phyloP scores from a whole-genome alignment of 2,329 filamentous ascomycete species.

The Xylaria sp. region DNA sequence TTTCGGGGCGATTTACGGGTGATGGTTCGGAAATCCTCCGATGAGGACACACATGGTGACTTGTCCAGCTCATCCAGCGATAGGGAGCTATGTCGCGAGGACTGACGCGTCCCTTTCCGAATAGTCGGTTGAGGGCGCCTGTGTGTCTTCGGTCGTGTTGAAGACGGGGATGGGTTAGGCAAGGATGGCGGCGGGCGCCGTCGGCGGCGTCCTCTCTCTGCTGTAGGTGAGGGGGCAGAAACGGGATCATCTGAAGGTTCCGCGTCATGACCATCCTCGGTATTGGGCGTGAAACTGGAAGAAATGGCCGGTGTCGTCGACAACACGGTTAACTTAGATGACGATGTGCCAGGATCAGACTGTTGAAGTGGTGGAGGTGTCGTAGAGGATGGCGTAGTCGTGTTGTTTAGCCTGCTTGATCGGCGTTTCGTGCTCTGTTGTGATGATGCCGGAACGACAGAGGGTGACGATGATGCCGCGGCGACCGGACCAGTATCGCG shows the following conservation, averaged over 20 bases:
- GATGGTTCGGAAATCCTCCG: conserved; percentile 36
- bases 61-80: conserved; percentile 62
- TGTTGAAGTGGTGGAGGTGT: conserved; percentile 23
- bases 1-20: conserved; percentile 40
- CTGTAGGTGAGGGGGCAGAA: conserved; percentile 49
- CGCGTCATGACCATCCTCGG: conserved; percentile 36
- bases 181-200: conserved; percentile 40
- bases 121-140: conserved; percentile 42
- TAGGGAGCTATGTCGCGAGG: conserved; percentile 50
- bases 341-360: conserved; percentile 41
- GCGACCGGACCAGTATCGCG: conserved; percentile 16
- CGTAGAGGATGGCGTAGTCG: conserved; percentile 40
- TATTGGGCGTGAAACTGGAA: conserved; percentile 44
- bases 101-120: conserved; percentile 43
- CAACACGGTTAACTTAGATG: conserved; percentile 45
- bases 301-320: conserved; percentile 45
- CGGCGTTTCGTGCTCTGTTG: conserved; percentile 39
- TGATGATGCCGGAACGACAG: conserved; percentile 43
- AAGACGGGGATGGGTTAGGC: conserved; percentile 35
- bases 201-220: conserved; percentile 48
- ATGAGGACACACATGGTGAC: conserved; percentile 51
- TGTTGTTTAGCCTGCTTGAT: conserved; percentile 37
- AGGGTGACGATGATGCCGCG: conserved; percentile 42
- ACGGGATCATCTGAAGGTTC: conserved; percentile 11
- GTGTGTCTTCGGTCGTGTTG: conserved; percentile 44